Evolutionary conservation across 345 rosid genomes (phyloP).

Genomic region (Ailanthus altissimus): DNA sequence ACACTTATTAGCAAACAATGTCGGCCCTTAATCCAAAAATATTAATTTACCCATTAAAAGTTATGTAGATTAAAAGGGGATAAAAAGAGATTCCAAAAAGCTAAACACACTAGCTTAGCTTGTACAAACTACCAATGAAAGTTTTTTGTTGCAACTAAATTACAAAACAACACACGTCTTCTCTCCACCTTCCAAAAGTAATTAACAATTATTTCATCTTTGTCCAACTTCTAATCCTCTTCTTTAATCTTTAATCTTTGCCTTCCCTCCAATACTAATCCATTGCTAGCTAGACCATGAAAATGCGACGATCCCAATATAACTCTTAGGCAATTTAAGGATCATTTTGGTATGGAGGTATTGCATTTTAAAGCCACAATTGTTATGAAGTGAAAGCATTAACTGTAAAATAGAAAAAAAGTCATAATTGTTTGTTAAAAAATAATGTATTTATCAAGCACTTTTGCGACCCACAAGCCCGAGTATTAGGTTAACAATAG

Average conservation of each 20-base stretch:
- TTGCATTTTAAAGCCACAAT: too few species aligned
- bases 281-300: not conserved
- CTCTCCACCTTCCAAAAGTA: conserved; percentile 25
- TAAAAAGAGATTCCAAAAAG: conserved; percentile 22
- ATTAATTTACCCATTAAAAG: not conserved
- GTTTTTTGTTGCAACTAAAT: conserved; percentile 24
- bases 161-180: conserved; percentile 34
- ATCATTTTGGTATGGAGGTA: too few species aligned
- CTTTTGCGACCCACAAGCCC: too few species aligned
- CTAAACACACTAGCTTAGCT: not conserved
- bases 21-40: conserved; percentile 10
- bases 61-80: conserved; percentile 9
- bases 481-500: too few species aligned
- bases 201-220: not conserved
- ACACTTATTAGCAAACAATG: not conserved
- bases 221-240: conserved; percentile 7
- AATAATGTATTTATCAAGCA: too few species aligned
- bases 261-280: not conserved
- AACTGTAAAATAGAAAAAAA: too few species aligned
- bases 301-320: not conserved
- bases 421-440: too few species aligned
- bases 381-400: too few species aligned
- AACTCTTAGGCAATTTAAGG: not conserved
- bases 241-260: too few species aligned
- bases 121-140: conserved; percentile 3